phyloP scores from a whole-genome alignment of 768 basidiomycete species.

The Saitozyma sp. region DNA sequence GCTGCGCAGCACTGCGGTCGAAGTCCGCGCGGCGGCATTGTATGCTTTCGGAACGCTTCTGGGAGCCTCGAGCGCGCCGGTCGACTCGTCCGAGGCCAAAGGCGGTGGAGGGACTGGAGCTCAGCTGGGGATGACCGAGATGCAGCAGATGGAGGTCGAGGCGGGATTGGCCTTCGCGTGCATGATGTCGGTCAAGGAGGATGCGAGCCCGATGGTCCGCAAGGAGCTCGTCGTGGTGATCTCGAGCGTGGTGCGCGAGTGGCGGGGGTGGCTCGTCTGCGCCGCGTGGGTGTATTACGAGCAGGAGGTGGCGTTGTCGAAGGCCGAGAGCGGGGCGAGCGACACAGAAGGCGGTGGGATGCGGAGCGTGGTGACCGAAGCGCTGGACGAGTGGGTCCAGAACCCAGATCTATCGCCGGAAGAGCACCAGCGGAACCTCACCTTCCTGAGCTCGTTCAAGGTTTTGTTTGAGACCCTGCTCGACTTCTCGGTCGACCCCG shows the following conservation, averaged over 20 bases:
- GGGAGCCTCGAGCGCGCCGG: slow-evolving; percentile 67
- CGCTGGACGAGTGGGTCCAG: slow-evolving; percentile 71
- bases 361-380: slow-evolving; percentile 60
- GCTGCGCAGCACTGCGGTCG: slow-evolving; percentile 82
- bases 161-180: slow-evolving; percentile 88
- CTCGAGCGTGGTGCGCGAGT: slow-evolving; percentile 90
- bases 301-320: slow-evolving; percentile 60
- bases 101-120: slow-evolving; percentile 86
- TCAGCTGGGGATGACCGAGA: slow-evolving; percentile 55
- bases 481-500: slow-evolving; percentile 89
- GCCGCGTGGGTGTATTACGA: slow-evolving; percentile 98
- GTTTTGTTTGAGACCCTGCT: slow-evolving; percentile 84
- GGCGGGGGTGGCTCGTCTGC: slow-evolving; percentile 91
- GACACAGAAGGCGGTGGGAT: slow-evolving; percentile 51
- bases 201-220: slow-evolving; percentile 93
- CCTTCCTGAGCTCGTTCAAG: slow-evolving; percentile 86
- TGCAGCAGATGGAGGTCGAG: slow-evolving; percentile 62
- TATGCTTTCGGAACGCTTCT: slow-evolving; percentile 92
- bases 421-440: slow-evolving; percentile 72
- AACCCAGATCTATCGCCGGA: slow-evolving; percentile 60
- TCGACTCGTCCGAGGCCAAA: slow-evolving; percentile 62
- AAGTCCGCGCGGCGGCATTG: slow-evolving; percentile 86
- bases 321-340: slow-evolving; percentile 53
- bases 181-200: slow-evolving; percentile 82
- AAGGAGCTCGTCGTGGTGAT: slow-evolving; percentile 90